A percentile compares a stretch with the other conserved stretches of the same genome.
phyloP scores from a whole-genome alignment of 2,329 filamentous ascomycete species.

The Fusarium armeniacum region DNA sequence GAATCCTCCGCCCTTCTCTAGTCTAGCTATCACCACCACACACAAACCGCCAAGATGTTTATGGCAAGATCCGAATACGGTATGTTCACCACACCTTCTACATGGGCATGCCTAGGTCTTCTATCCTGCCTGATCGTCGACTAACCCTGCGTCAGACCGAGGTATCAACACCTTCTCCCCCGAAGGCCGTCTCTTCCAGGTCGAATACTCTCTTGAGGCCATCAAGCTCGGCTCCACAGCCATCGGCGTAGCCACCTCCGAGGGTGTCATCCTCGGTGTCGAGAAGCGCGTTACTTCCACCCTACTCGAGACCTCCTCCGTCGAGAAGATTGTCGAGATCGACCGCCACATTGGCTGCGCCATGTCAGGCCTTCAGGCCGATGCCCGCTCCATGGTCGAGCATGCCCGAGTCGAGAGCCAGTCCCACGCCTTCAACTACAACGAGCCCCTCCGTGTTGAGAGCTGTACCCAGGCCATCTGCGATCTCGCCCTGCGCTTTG shows the following conservation, averaged over 20 bases:
- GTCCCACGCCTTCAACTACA: slow-evolving; percentile 98
- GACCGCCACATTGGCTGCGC: slow-evolving; percentile 98
- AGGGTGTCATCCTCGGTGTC: slow-evolving; percentile 95
- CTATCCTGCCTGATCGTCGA: background rate
- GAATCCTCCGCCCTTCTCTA: slow-evolving; percentile 24
- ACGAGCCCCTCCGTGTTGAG: slow-evolving; percentile 93
- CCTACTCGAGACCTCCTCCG: slow-evolving; percentile 95
- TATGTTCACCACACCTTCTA: slow-evolving; percentile 64
- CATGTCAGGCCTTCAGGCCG: slow-evolving; percentile 97
- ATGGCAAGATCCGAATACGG: slow-evolving; percentile 99
- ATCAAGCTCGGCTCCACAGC: slow-evolving; percentile 99
- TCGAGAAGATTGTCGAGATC: slow-evolving; percentile 99
- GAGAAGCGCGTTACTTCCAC: slow-evolving; percentile 99
- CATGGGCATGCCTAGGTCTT: slow-evolving; percentile 18
- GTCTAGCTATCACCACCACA: slow-evolving; percentile 32
- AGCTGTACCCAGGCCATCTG: slow-evolving; percentile 99
- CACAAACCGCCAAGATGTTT: slow-evolving; percentile 81
- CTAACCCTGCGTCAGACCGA: slow-evolving; percentile 74
- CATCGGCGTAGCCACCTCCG: slow-evolving; percentile 95
- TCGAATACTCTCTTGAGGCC: slow-evolving; percentile 99
- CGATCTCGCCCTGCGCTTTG: slow-evolving; percentile 94
- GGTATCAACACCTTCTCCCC: slow-evolving; percentile 99
- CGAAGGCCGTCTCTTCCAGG: slow-evolving; percentile 99
- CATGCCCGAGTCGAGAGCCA: slow-evolving; percentile 98
- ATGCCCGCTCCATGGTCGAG: slow-evolving; percentile 97